These are phyloP conservation scores for Entomophthora muscae DNA, from an alignment of 371 early-diverging fungal species.

Conservation along the genomic window DNA sequence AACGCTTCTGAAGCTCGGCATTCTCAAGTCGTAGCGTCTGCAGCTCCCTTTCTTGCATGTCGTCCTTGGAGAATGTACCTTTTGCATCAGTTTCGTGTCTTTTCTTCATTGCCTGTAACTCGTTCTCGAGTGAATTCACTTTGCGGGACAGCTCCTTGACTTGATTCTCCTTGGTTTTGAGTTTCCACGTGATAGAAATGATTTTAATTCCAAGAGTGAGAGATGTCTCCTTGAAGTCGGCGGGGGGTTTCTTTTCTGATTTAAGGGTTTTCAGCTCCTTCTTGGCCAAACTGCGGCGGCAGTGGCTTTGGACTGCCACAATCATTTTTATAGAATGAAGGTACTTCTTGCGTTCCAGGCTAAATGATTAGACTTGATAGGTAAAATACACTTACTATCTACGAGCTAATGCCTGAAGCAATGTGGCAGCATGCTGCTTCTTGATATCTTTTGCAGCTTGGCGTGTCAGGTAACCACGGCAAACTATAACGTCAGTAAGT, in stretches of 20 bases:
- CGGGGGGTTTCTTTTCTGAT: constrained; percentile 69
- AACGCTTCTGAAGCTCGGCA: background rate
- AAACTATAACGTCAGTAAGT: constrained; percentile 19
- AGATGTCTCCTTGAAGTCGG: constrained; percentile 78
- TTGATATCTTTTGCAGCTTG: constrained; percentile 27
- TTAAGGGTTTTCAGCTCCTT: constrained; percentile 38
- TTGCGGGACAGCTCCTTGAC: constrained; percentile 32
- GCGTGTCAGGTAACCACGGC: constrained; percentile 37
- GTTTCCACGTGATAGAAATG: constrained; percentile 69
- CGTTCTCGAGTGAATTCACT: constrained; percentile 35
- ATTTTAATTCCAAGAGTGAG: constrained; percentile 89
- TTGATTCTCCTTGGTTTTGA: constrained; percentile 52
- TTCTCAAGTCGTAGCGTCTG: background rate
- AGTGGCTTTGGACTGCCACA: constrained; percentile 54
- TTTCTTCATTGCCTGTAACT: constrained; percentile 44
- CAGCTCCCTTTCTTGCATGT: constrained; percentile 1
- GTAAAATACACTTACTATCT: constrained; percentile 18
- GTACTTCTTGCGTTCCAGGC: constrained; percentile 36
- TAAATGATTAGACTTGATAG: background rate
- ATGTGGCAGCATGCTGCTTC: constrained; percentile 45
- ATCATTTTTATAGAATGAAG: constrained; percentile 26
- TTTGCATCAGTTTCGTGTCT: constrained; percentile 34
- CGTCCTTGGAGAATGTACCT: background rate
- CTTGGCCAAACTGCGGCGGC: constrained; percentile 53
- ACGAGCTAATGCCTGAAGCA: constrained; percentile 48